phyloP scores from a whole-genome alignment of 805 yeast genomes.

The Yarrowia deformans region DNA sequence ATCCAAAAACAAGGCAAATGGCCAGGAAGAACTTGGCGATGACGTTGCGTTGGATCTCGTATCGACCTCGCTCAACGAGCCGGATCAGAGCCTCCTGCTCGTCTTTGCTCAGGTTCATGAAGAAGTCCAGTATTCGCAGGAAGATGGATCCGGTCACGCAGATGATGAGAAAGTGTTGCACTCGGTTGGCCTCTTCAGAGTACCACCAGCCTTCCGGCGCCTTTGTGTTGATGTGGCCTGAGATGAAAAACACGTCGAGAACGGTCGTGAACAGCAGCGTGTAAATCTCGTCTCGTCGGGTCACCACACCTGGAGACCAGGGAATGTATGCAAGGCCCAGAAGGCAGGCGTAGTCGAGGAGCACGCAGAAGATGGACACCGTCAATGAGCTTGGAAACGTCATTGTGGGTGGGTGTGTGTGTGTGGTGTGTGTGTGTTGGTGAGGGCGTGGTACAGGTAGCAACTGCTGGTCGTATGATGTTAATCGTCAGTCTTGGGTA shows the following conservation, averaged over 20 bases:
- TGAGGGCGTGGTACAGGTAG: not conserved
- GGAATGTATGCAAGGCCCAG: conserved; percentile 37
- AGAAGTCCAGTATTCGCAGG: conserved; percentile 16
- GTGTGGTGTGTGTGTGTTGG: not conserved
- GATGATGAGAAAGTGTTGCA: conserved; percentile 28
- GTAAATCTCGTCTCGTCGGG: conserved; percentile 36
- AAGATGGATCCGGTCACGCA: conserved; percentile 32
- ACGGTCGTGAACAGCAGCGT: conserved; percentile 23
- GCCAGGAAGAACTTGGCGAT: conserved; percentile 17
- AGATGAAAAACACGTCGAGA: conserved; percentile 34
- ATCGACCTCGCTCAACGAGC: not conserved
- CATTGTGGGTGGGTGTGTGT: not conserved
- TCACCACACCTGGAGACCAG: conserved; percentile 30
- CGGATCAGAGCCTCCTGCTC: conserved; percentile 24
- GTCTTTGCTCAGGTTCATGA: conserved; percentile 33
- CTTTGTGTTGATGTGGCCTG: conserved; percentile 32
- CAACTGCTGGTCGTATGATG: conserved; percentile 5
- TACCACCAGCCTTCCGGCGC: conserved; percentile 38
- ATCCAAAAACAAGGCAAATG: conserved; percentile 15
- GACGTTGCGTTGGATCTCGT: conserved; percentile 16
- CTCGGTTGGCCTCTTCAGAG: conserved; percentile 18
- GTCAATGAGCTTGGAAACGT: conserved; percentile 6
- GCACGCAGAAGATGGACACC: conserved; percentile 28
- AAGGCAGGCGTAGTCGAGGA: conserved; percentile 26
- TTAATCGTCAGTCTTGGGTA: not conserved